These are phyloP conservation scores for Cladosporium oxysporum DNA, from an alignment of 2,329 filamentous ascomycete genomes.

Conservation along the genomic window DNA sequence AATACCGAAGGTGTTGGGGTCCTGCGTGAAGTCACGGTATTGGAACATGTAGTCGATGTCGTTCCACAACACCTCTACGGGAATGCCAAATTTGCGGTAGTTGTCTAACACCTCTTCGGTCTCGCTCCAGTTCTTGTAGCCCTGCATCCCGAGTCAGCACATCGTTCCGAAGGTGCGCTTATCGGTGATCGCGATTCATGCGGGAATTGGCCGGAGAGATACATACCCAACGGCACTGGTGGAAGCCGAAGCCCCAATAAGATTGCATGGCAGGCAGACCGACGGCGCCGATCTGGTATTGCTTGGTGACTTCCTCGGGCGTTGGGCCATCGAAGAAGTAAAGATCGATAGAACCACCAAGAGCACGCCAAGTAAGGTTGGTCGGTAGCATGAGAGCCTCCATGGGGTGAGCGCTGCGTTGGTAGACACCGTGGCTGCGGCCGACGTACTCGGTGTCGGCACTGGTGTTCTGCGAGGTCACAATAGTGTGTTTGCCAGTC, in stretches of 20 bases:
- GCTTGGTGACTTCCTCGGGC: constrained; percentile 66
- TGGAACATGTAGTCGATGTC: constrained; percentile 58
- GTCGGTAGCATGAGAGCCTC: constrained; percentile 66
- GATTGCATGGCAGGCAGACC: constrained; percentile 68
- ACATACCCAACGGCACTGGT: constrained; percentile 71
- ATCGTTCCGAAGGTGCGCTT: background rate
- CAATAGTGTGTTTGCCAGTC: constrained; percentile 51
- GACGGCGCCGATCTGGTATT: constrained; percentile 67
- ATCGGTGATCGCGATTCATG: background rate
- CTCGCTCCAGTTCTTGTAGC: constrained; percentile 72
- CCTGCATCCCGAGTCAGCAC: constrained; percentile 35
- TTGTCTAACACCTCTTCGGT: constrained; percentile 60
- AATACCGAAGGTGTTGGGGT: constrained; percentile 54
- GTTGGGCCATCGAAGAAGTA: constrained; percentile 77
- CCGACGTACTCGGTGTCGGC: constrained; percentile 60
- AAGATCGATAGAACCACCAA: constrained; percentile 77
- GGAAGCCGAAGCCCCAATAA: constrained; percentile 79
- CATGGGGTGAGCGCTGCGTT: constrained; percentile 75
- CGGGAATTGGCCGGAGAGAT: background rate
- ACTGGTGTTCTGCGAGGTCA: constrained; percentile 56
- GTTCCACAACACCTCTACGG: constrained; percentile 54
- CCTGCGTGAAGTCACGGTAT: constrained; percentile 61
- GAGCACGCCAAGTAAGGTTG: constrained; percentile 69
- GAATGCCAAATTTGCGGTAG: constrained; percentile 58
- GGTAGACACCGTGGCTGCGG: constrained; percentile 74